phyloP scores from a whole-genome alignment of 805 yeast species.

The Metschnikowia arizonensis region DNA sequence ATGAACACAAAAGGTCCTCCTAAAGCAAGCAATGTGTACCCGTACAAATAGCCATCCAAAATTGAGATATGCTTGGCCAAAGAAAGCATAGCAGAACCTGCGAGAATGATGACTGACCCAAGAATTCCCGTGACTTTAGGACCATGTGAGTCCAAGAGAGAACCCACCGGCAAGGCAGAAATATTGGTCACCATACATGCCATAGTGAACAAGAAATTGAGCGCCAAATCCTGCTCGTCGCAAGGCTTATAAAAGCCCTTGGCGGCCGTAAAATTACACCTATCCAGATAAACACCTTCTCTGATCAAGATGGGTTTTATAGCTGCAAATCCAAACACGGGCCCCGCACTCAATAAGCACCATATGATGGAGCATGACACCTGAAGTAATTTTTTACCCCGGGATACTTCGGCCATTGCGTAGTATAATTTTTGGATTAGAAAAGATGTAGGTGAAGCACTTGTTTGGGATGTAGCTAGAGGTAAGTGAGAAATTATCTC shows the following conservation, averaged over 20 bases:
- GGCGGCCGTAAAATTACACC: conserved; percentile 41
- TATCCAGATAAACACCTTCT: conserved; percentile 70
- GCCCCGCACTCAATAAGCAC: conserved; percentile 92
- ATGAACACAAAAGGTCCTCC: conserved; percentile 95
- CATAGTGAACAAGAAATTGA: conserved; percentile 77
- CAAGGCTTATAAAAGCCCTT: conserved; percentile 37
- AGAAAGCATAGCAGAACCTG: conserved; percentile 51
- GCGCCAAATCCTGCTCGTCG: conserved; percentile 72
- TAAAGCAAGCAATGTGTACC: conserved; percentile 72
- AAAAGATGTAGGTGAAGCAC: background rate
- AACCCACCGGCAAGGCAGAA: conserved; percentile 78
- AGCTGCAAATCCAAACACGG: conserved; percentile 94
- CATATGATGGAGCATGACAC: conserved; percentile 71
- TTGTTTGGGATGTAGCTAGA: background rate
- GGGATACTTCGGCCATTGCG: conserved; percentile 16
- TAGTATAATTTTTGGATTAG: background rate
- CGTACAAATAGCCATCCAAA: conserved; percentile 66
- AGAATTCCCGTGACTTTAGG: conserved; percentile 74
- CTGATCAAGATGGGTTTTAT: conserved; percentile 73
- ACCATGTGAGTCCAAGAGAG: conserved; percentile 71
- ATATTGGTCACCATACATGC: conserved; percentile 87
- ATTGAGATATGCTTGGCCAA: conserved; percentile 30
- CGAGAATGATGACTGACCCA: conserved; percentile 58
- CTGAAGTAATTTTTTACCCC: conserved; percentile 44
- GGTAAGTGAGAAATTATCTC: conserved; percentile 2